Conservation (phyloP, 305 asterid genomes). For the Rubia peregrina region DNA sequence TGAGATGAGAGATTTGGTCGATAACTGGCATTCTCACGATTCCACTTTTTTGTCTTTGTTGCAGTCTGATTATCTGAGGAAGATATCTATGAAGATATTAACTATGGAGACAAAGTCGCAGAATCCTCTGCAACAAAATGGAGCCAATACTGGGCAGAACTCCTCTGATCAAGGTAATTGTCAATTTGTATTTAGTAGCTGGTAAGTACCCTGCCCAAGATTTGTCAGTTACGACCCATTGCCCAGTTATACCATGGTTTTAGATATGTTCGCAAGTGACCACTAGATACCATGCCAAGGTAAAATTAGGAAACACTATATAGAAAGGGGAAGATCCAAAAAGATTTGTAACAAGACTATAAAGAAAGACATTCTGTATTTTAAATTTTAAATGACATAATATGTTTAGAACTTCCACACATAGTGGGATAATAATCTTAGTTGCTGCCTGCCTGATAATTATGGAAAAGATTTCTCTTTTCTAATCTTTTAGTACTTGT, state of each 20-base stretch:
- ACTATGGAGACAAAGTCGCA: slow-evolving; percentile 49
- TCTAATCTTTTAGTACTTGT: background rate
- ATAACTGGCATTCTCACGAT: background rate
- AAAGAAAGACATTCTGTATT: no score
- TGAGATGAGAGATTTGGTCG: background rate
- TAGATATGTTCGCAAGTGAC: no score
- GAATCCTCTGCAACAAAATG: slow-evolving; percentile 37
- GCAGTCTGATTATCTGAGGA: slow-evolving; percentile 55
- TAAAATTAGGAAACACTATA: no score
- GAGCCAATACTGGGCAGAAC: slow-evolving; percentile 35
- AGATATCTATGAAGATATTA: slow-evolving; percentile 50
- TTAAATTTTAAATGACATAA: no score
- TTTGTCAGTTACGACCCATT: background rate
- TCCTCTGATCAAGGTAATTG: slow-evolving; percentile 43
- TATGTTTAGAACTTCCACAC: no score
- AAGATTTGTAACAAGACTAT: no score
- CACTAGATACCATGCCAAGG: no score
- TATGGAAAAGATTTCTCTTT: background rate
- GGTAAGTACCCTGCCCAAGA: background rate
- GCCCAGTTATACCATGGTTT: background rate
- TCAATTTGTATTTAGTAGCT: background rate
- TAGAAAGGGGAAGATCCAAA: no score
- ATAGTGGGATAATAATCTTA: no score
- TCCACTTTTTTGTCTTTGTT: slow-evolving; percentile 13
- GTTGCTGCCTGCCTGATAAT: no score